Percentiles rank a stretch among this genome's conserved stretches.
These are phyloP conservation scores for Candida odintsovae DNA, from an alignment of 805 yeast species.

Conservation along the genomic window DNA sequence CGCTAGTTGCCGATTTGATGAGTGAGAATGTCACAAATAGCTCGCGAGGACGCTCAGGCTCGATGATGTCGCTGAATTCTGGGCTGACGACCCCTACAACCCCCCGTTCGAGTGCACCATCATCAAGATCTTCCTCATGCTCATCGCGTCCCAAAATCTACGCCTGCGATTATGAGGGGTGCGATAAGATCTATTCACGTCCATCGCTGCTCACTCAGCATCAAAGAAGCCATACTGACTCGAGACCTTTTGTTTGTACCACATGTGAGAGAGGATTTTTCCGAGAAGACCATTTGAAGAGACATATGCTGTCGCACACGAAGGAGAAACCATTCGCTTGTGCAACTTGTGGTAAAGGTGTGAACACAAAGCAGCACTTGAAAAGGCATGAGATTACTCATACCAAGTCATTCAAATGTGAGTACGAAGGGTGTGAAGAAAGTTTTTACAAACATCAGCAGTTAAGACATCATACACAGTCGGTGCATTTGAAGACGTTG, in stretches of 20 bases:
- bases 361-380: conserved; percentile 73
- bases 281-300: conserved; percentile 72
- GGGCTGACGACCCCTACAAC: neutral
- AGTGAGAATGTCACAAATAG: neutral
- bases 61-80: neutral
- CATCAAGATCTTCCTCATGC: conserved; percentile 17
- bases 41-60: neutral
- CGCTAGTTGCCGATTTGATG: neutral
- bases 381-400: conserved; percentile 82
- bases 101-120: neutral
- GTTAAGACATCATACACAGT: conserved; percentile 61
- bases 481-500: conserved; percentile 52
- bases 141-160: conserved; percentile 53
- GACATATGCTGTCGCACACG: conserved; percentile 65
- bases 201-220: conserved; percentile 86
- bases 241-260: conserved; percentile 68
- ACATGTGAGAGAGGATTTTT: conserved; percentile 62
- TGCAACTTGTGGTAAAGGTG: conserved; percentile 73
- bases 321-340: conserved; percentile 69
- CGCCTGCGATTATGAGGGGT: conserved; percentile 57
- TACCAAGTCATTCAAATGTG: conserved; percentile 56
- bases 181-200: conserved; percentile 70
- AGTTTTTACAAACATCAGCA: conserved; percentile 72
- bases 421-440: conserved; percentile 55
- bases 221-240: conserved; percentile 67